Evolutionary conservation across 352 stramenopile species (phyloP), one percentile per base, ranked within the genome.

Genomic region (Aphanomyces invadans): DNA sequence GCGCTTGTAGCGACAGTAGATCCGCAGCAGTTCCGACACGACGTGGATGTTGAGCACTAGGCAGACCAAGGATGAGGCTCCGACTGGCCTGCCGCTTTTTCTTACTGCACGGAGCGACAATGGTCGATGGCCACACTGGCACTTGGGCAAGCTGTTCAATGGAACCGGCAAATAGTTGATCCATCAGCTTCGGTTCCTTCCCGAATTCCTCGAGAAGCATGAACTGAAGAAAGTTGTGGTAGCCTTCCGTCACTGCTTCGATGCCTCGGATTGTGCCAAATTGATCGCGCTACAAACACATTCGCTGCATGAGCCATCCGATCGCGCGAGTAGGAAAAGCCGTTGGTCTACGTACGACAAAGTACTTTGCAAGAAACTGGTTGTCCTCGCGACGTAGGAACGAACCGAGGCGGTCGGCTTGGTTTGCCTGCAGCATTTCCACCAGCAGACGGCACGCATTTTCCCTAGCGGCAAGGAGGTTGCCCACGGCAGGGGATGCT

Each of bases 161-260:
- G 1, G 86, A 81, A 51, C 89, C 88, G 23, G 73, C 67, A 42
- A 92, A 94, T 11, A 94, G 51, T 38, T 78, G 71, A 9, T 90
- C 73, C 23, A 94, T 57, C 33, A 91, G 86, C 17, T 70, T 42
- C 12, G 76, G 79, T 57, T 84, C 77, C 55, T 94, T 92, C n/a
- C 83, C 80, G 44, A 92, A 75, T 63, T 94, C 83, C 61, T 94
- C 86, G 12, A 94, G 65, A 25, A 94, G 70, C 86, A 94, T 94
- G 60, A 90, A 94, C 70, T 94, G 86, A 23, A 94, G 69, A 26
- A 94, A 94, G 70, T 94, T 94, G 76, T 94, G 86, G 62, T 94
- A 94, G n/a, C 86, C 86, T 67, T 94, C 83, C 0, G 83, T 91
- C 79, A 94, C 90, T 1, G 79, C 88, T 60, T 94, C 86, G 39